Evolutionary conservation across 768 basidiomycete species (phyloP), one percentile per base, ranked within the genome.

Genomic region (Lentinula aciculospora): DNA sequence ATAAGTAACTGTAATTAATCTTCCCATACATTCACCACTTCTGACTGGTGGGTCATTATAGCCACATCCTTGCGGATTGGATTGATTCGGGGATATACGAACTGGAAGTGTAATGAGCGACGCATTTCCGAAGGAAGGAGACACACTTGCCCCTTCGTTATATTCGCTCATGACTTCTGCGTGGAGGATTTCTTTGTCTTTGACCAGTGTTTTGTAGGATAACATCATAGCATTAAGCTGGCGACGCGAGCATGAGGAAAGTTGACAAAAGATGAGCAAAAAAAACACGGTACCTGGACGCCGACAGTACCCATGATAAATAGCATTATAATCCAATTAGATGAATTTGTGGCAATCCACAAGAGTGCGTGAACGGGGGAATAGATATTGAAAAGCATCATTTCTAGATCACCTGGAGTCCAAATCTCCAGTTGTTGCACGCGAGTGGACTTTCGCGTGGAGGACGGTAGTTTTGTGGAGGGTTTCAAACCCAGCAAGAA

Each of bases 91-190:
- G 92, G 92, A 63, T 88, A 82, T 3, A 94, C 92, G 67, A 91
- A 94, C 90, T 94, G 57, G 25, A 29, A 19, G 56, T n/a, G 17
- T 34, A 27, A 10, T 46, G 15, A 54, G 34, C 63, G 23, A 59
- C 42, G n/a, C 19, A 31, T 10, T 21, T 6, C 6, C 25, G 12
- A 4, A 15, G 57, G 12, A 10, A 17, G 19, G 1, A 31, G 39
- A 8, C 17, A 3, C 2, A 77, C 84, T 37, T 62, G 91, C 92
- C 71, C 81, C 83, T 68, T 84, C 76, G 60, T 94, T 88, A 64
- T 94, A 94, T 69, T 94, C 92, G 64, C 84, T 81, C 79, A 94
- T 78, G 17, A 92, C 88, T 66, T 93, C 92, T 2, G 86, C 81
- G 9, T 88, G 80, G 58, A 94, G 80, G 47, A 90, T 81, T 39